A percentile compares a stretch with the other conserved stretches of the same genome.
Evolutionary conservation across 176 grass and related monocot genomes (phyloP).

Genomic region (Hyparrhenia diplandra): DNA sequence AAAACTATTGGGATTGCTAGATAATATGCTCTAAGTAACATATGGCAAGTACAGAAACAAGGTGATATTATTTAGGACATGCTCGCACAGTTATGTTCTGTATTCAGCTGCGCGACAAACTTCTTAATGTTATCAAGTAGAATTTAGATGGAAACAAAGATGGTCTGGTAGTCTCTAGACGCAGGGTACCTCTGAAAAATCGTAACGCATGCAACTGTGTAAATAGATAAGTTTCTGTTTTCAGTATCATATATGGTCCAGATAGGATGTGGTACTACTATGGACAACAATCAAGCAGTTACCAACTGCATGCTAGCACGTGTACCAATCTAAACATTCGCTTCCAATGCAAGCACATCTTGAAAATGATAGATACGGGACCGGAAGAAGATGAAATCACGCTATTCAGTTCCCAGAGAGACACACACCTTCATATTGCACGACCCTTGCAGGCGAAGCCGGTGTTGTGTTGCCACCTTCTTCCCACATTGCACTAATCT

Average conservation of each 20-base stretch:
- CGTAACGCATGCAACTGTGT: neutral
- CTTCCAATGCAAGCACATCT: slow-evolving; percentile 1
- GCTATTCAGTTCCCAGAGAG: neutral
- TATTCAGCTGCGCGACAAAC: neutral
- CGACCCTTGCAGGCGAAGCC: slow-evolving; percentile 82
- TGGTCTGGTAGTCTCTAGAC: neutral
- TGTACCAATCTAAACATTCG: neutral
- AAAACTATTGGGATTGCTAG: neutral
- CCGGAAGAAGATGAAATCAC: neutral
- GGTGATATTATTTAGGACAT: neutral
- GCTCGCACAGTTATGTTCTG: neutral
- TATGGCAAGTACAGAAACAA: slow-evolving; percentile 15
- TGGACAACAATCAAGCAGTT: slow-evolving; percentile 3
- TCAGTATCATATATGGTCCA: neutral
- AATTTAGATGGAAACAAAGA: slow-evolving; percentile 7
- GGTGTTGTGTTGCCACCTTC: slow-evolving; percentile 40
- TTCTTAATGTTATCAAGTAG: no score
- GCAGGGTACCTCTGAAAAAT: neutral
- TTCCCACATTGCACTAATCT: slow-evolving; percentile 86
- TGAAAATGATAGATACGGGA: slow-evolving; percentile 3
- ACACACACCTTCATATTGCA: slow-evolving; percentile 86
- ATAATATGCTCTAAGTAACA: neutral
- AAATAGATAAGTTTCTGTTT: slow-evolving; percentile 1
- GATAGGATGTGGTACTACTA: neutral
- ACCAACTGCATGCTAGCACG: neutral